A percentile compares a stretch with the other conserved stretches of the same genome.
Evolutionary conservation across 768 basidiomycete species (phyloP).

Genomic region (Bullera alba): DNA sequence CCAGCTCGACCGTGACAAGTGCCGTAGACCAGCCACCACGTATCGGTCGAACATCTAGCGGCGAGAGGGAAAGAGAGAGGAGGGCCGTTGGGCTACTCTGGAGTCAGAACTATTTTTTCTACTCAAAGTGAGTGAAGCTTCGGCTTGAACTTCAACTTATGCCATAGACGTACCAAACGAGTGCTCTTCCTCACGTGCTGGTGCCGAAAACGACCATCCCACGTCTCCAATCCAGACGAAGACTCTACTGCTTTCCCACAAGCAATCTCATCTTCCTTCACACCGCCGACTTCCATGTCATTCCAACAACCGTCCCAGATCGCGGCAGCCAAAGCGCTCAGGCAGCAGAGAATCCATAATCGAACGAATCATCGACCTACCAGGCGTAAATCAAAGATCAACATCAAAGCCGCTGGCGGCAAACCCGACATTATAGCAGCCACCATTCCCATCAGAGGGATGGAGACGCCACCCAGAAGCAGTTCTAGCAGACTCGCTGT

Average conservation of each 20-base stretch:
- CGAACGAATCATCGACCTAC: slow-evolving; percentile 5
- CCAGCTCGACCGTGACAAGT: not conserved
- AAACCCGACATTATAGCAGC: slow-evolving; percentile 5
- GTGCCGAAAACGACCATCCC: slow-evolving; percentile 57
- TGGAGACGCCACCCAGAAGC: slow-evolving; percentile 21
- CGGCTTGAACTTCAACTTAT: not conserved
- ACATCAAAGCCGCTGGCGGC: slow-evolving; percentile 3
- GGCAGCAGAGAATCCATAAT: slow-evolving; percentile 10
- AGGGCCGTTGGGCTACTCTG: slow-evolving; percentile 68
- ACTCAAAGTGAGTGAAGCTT: slow-evolving; percentile 65
- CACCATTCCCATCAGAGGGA: slow-evolving; percentile 38
- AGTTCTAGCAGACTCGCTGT: slow-evolving; percentile 14
- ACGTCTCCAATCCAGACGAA: slow-evolving; percentile 8
- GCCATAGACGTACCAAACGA: slow-evolving; percentile 57
- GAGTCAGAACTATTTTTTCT: slow-evolving; percentile 96
- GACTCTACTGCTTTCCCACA: slow-evolving; percentile 24
- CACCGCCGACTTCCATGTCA: slow-evolving; percentile 9
- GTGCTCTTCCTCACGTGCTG: slow-evolving; percentile 87
- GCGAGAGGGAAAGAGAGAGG: slow-evolving; percentile 9
- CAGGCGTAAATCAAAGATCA: slow-evolving; percentile 13
- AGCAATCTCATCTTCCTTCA: slow-evolving; percentile 28
- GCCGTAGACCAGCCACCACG: not conserved
- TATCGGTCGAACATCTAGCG: not conserved
- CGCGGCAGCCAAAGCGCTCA: slow-evolving; percentile 1
- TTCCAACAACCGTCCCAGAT: slow-evolving; percentile 2